These are phyloP conservation scores for Trichaptum fuscoviolaceum DNA, from an alignment of 768 basidiomycete species.

Conservation along the genomic window DNA sequence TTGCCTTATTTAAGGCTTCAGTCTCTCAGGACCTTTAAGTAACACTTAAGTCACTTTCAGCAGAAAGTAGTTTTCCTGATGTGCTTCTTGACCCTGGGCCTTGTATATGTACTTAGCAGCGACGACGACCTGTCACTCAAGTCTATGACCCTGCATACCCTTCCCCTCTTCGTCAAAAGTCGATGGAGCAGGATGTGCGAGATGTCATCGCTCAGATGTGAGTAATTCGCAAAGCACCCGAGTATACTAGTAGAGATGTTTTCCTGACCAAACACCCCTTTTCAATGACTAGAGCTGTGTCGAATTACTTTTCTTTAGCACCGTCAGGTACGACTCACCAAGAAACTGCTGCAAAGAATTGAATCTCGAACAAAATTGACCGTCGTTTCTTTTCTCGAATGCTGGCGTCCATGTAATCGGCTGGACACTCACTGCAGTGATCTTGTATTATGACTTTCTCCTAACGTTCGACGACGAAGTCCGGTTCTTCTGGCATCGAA, in stretches of 20 bases:
- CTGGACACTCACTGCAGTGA: constrained; percentile 5
- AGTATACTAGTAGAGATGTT: no score
- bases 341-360: no score
- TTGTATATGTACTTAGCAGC: neutral
- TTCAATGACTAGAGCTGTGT: neutral
- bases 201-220: neutral
- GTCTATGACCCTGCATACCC: neutral
- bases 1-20: no score
- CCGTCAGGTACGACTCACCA: no score
- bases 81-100: neutral
- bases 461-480: constrained; percentile 18
- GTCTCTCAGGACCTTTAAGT: no score
- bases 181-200: neutral
- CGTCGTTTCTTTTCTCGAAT: no score
- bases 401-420: no score
- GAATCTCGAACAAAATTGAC: no score
- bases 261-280: no score
- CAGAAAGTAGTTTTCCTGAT: no score
- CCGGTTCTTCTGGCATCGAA: constrained; percentile 14
- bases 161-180: neutral
- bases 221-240: neutral
- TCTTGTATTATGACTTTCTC: constrained; percentile 18
- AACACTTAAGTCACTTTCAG: no score
- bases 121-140: neutral
- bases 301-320: neutral